A percentile compares a stretch with the other conserved stretches of the same genome.
Evolutionary conservation across 768 basidiomycete genomes (phyloP).

Genomic region (Suillus decipiens): DNA sequence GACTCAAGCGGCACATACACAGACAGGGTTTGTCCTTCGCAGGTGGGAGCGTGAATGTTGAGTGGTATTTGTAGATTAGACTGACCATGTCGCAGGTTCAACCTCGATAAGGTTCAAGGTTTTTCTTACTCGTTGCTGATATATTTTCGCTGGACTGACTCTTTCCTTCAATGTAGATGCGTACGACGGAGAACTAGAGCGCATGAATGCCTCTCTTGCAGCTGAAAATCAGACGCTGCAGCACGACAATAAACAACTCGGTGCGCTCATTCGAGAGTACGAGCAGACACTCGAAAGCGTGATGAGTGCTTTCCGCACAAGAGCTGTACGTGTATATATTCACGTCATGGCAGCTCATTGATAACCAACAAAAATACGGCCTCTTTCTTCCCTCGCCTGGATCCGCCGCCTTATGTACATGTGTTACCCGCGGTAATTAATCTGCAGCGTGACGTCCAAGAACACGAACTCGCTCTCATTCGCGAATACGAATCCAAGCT

Average conservation of each 20-base stretch:
- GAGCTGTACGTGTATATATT: constrained; percentile 68
- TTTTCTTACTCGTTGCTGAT: not conserved
- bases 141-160: not conserved
- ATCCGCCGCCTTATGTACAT: constrained; percentile 5
- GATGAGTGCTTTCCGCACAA: constrained; percentile 88
- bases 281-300: constrained; percentile 94
- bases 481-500: constrained; percentile 90
- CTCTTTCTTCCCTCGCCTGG: not conserved
- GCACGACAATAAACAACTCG: constrained; percentile 96
- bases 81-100: constrained; percentile 56
- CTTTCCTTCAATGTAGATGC: constrained; percentile 56
- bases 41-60: constrained; percentile 47
- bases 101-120: constrained; percentile 88
- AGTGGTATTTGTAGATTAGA: not conserved
- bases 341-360: not conserved
- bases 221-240: constrained; percentile 83
- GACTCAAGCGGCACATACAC: constrained; percentile 86
- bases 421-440: not conserved
- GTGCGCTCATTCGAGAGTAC: constrained; percentile 89
- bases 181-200: constrained; percentile 87
- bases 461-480: constrained; percentile 85
- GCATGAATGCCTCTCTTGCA: constrained; percentile 78
- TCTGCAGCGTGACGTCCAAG: constrained; percentile 84
- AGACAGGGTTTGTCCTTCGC: constrained; percentile 90
- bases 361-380: not conserved